These are phyloP conservation scores for Ophiostoma ulmi DNA, from an alignment of 2,329 filamentous ascomycete genomes.

Conservation along the genomic window DNA sequence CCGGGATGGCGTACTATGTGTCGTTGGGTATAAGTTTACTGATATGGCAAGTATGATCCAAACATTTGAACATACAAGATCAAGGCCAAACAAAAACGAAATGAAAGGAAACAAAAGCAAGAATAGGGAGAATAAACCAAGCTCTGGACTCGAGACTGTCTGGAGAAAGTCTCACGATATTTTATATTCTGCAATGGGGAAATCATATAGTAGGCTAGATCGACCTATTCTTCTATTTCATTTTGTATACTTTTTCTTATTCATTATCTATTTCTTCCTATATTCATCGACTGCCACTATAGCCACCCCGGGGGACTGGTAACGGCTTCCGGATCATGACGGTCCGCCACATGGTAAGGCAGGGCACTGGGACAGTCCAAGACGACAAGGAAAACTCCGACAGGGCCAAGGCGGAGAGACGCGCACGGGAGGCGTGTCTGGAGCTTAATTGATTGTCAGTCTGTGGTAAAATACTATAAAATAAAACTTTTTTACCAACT, in stretches of 20 bases:
- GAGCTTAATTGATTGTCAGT: background rate
- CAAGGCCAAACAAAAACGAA: background rate
- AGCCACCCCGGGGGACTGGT: conserved; percentile 11
- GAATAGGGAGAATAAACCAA: background rate
- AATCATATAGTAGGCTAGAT: background rate
- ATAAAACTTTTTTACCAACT: background rate
- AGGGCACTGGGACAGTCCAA: background rate
- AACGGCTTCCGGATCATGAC: conserved; percentile 7
- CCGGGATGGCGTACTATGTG: background rate
- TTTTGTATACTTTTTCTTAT: background rate
- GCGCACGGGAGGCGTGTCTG: conserved; percentile 1
- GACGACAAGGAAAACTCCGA: conserved; percentile 4
- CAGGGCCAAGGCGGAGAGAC: background rate
- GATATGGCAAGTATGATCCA: background rate
- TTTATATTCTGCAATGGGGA: background rate
- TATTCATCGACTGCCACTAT: background rate
- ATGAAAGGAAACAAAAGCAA: background rate
- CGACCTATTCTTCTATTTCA: background rate
- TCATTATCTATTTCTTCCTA: background rate
- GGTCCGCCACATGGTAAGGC: background rate
- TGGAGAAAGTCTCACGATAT: background rate
- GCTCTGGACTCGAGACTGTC: background rate
- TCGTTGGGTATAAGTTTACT: background rate
- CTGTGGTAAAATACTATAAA: background rate
- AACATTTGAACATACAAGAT: background rate